Percentiles rank a stretch among this genome's conserved stretches.
Evolutionary conservation across 106 monocot genomes (phyloP).

Genomic region (Allium fistulosum): DNA sequence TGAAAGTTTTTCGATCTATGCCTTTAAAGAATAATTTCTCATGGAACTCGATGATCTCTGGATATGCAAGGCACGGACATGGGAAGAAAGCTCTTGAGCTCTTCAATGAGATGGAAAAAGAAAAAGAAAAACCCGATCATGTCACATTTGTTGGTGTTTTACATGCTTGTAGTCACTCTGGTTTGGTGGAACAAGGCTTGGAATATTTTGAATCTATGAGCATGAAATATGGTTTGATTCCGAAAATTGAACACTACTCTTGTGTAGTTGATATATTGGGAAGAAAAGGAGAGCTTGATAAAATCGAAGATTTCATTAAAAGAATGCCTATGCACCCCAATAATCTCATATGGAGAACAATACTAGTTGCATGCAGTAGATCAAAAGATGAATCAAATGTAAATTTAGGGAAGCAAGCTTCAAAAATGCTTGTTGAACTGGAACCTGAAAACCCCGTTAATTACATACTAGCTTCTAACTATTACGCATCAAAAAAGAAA

Average conservation of each 20-base stretch:
- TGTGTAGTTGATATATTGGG: constrained; percentile 72
- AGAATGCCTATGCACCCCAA: constrained; percentile 66
- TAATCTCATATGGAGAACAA: constrained; percentile 74
- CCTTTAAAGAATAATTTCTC: constrained; percentile 59
- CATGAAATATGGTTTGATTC: constrained; percentile 32
- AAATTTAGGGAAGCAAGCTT: constrained; percentile 47
- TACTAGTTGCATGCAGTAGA: constrained; percentile 56
- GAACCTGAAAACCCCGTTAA: constrained; percentile 87
- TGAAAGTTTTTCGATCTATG: constrained; percentile 47
- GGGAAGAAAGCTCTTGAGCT: constrained; percentile 45
- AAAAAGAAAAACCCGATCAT: constrained; percentile 40
- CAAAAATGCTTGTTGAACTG: constrained; percentile 60
- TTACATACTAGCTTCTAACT: constrained; percentile 66
- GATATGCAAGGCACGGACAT: constrained; percentile 72
- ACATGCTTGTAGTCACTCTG: constrained; percentile 81
- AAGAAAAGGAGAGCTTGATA: constrained; percentile 48
- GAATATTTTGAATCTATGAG: constrained; percentile 54
- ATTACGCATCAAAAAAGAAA: constrained; percentile 52
- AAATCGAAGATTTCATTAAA: constrained; percentile 48
- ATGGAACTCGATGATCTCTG: constrained; percentile 92
- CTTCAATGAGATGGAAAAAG: constrained; percentile 49
- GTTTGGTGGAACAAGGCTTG: constrained; percentile 63
- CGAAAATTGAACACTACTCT: constrained; percentile 67
- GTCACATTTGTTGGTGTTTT: constrained; percentile 72
- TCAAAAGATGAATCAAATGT: constrained; percentile 30